Percentiles rank a stretch among this genome's conserved stretches.
Conservation (phyloP, 495 filamentous ascomycete species). For the Penicillium manginii region DNA sequence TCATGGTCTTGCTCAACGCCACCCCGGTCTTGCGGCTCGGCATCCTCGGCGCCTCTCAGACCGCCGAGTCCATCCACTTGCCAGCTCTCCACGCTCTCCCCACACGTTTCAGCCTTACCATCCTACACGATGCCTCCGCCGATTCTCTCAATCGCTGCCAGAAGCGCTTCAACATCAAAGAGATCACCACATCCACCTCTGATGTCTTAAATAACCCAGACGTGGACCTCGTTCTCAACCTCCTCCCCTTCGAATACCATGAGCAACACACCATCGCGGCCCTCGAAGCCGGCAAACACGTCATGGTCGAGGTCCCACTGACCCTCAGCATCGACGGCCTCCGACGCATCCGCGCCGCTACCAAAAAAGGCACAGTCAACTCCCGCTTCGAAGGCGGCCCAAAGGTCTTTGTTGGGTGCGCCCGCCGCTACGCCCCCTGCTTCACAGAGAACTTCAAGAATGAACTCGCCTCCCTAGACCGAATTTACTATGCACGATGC, state of each 20-base stretch:
- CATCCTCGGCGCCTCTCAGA: conserved; percentile 48
- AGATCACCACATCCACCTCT: conserved; percentile 15
- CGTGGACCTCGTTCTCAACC: conserved; percentile 56
- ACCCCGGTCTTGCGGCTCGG: conserved; percentile 41
- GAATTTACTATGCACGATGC: conserved; percentile 56
- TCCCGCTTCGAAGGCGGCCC: conserved; percentile 23
- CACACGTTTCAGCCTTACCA: conserved; percentile 40
- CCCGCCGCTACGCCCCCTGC: conserved; percentile 56
- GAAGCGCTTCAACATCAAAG: conserved; percentile 13
- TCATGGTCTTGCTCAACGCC: neutral
- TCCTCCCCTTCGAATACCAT: conserved; percentile 56
- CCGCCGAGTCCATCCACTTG: conserved; percentile 55
- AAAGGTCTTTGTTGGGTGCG: conserved; percentile 58
- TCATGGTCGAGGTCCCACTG: conserved; percentile 60
- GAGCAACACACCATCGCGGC: conserved; percentile 51
- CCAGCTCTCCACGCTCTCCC: conserved; percentile 47
- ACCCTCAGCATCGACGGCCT: conserved; percentile 46
- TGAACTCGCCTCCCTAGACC: conserved; percentile 47
- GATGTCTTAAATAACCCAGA: conserved; percentile 25
- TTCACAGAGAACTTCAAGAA: conserved; percentile 51
- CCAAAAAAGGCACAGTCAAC: conserved; percentile 19
- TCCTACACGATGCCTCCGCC: conserved; percentile 44
- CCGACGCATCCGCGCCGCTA: conserved; percentile 45
- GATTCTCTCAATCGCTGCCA: conserved; percentile 17
- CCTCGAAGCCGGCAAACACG: conserved; percentile 53